Percentiles rank a stretch among this genome's conserved stretches.
phyloP scores from a whole-genome alignment of 2,329 filamentous ascomycete species.

The Arthrobotrys entomopaga region DNA sequence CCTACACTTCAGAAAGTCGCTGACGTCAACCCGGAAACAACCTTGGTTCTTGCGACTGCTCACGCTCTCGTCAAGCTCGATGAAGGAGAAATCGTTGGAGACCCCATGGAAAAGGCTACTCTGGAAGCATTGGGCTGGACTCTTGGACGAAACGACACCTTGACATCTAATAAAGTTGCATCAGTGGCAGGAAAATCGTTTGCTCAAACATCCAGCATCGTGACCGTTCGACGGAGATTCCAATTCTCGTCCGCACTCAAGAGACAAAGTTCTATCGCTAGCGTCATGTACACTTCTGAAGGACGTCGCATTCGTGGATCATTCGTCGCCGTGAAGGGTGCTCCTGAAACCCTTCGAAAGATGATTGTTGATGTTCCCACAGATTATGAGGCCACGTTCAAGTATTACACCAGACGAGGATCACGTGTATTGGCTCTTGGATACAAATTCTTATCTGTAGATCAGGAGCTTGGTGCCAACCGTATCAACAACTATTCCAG shows the following conservation, averaged over 20 bases:
- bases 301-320: constrained; percentile 83
- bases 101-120: constrained; percentile 99
- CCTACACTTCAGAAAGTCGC: constrained; percentile 71
- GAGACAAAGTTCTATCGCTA: constrained; percentile 92
- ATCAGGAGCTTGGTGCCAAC: constrained; percentile 81
- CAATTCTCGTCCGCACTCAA: constrained; percentile 98
- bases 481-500: constrained; percentile 94
- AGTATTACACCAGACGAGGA: constrained; percentile 95
- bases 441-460: constrained; percentile 87
- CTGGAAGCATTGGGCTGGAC: constrained; percentile 88
- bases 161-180: constrained; percentile 73
- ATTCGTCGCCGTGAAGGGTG: constrained; percentile 95
- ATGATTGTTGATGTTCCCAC: constrained; percentile 85
- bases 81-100: constrained; percentile 95
- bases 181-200: constrained; percentile 64
- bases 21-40: constrained; percentile 80
- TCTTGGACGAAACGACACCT: constrained; percentile 86
- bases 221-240: constrained; percentile 96
- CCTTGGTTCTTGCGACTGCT: constrained; percentile 90
- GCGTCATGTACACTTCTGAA: constrained; percentile 77
- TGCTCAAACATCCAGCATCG: constrained; percentile 73
- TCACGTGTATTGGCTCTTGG: constrained; percentile 92
- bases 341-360: constrained; percentile 93
- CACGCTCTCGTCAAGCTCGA: constrained; percentile 96
- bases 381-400: constrained; percentile 97